These are phyloP conservation scores for Peterozyma toletana DNA, from an alignment of 805 yeast species.

Conservation along the genomic window DNA sequence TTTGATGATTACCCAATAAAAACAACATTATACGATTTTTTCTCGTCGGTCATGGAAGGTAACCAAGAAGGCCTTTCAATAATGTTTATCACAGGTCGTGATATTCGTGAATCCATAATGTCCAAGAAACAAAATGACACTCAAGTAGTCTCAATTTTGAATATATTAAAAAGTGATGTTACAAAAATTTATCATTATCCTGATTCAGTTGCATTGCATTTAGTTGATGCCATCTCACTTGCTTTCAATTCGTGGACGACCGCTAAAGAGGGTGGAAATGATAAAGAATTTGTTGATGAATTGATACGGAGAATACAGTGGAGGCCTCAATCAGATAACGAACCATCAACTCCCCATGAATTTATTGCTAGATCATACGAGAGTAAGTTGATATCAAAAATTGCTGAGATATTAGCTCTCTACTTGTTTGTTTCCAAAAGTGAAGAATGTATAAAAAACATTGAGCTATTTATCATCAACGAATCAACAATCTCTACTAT, in stretches of 20 bases:
- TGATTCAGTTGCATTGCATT: constrained; percentile 53
- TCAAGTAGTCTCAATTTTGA: constrained; percentile 35
- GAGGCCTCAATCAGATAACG: not conserved
- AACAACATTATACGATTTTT: constrained; percentile 52
- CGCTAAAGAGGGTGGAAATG: constrained; percentile 45
- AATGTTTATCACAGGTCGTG: constrained; percentile 55
- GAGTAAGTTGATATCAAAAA: constrained; percentile 53
- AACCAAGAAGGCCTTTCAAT: constrained; percentile 75
- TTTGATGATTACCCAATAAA: constrained; percentile 47
- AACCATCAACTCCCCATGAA: constrained; percentile 11
- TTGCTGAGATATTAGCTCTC: constrained; percentile 71
- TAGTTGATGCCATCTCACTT: constrained; percentile 65
- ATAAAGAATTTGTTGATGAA: constrained; percentile 36
- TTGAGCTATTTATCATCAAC: constrained; percentile 33
- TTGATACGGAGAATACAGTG: constrained; percentile 27
- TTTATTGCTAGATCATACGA: constrained; percentile 39
- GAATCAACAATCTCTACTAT: constrained; percentile 25
- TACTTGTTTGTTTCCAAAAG: constrained; percentile 54
- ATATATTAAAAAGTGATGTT: constrained; percentile 48
- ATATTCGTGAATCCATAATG: constrained; percentile 24
- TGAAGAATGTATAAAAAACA: constrained; percentile 29
- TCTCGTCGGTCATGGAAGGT: constrained; percentile 61
- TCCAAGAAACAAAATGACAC: constrained; percentile 11
- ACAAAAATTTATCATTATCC: constrained; percentile 48
- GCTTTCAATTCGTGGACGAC: constrained; percentile 78